These are phyloP conservation scores for Neocucurbitaria cava DNA, from an alignment of 2,329 filamentous ascomycete species.

Conservation along the genomic window DNA sequence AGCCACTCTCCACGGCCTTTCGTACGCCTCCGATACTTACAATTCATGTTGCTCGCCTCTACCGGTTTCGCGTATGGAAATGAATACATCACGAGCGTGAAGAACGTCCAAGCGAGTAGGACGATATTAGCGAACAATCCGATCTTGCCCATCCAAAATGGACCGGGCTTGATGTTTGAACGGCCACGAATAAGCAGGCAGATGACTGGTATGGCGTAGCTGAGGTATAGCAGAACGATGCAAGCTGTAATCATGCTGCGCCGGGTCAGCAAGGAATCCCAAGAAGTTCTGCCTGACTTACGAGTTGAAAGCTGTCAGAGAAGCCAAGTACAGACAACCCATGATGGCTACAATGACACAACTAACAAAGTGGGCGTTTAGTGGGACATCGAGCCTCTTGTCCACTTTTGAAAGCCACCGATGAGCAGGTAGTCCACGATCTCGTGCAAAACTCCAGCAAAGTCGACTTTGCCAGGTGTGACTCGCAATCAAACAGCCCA, in stretches of 20 bases:
- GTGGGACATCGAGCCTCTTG: constrained; percentile 52
- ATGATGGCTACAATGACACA: constrained; percentile 55
- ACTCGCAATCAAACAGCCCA: constrained; percentile 56
- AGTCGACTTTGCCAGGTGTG: constrained; percentile 61
- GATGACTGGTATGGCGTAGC: constrained; percentile 52
- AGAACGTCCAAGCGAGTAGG: constrained; percentile 56
- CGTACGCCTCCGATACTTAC: constrained; percentile 5
- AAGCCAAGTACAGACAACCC: constrained; percentile 56
- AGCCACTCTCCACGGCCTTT: constrained; percentile 8
- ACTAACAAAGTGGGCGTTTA: constrained; percentile 53
- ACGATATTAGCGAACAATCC: constrained; percentile 54
- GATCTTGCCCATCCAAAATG: constrained; percentile 57
- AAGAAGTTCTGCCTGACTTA: constrained; percentile 17
- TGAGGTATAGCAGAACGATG: constrained; percentile 50
- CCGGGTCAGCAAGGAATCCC: background rate
- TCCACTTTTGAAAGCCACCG: constrained; percentile 51
- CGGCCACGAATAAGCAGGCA: constrained; percentile 56
- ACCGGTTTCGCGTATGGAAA: constrained; percentile 44
- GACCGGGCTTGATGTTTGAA: constrained; percentile 52
- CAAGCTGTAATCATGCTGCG: constrained; percentile 53
- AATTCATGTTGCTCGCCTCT: constrained; percentile 41
- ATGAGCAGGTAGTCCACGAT: constrained; percentile 57
- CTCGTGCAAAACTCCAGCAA: constrained; percentile 62
- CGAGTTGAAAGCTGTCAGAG: constrained; percentile 52
- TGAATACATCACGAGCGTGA: constrained; percentile 58